A percentile compares a stretch with the other conserved stretches of the same genome.
Evolutionary conservation across 129 eudicot species (phyloP).

Genomic region (Calendula officinalis): DNA sequence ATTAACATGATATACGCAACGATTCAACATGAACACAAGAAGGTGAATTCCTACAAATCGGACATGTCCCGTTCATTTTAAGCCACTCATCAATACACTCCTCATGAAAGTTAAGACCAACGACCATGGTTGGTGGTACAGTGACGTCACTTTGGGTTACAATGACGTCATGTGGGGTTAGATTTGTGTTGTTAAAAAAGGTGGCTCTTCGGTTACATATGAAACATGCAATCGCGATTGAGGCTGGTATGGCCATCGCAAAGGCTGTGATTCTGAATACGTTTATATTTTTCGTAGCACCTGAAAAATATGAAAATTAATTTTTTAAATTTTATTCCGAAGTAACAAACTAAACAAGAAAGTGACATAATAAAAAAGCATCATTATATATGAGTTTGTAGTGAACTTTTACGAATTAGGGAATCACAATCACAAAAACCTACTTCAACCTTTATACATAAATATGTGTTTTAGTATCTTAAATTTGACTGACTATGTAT

Average conservation of each 20-base stretch:
- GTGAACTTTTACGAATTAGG: too few species aligned
- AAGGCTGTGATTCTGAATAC: constrained; percentile 51
- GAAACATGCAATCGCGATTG: constrained; percentile 36
- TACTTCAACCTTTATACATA: too few species aligned
- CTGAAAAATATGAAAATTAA: constrained; percentile 22
- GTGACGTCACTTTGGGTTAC: constrained; percentile 17
- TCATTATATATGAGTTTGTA: too few species aligned
- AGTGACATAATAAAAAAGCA: too few species aligned
- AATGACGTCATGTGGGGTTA: constrained; percentile 18
- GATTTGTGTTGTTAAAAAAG: constrained; percentile 3
- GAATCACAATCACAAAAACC: too few species aligned
- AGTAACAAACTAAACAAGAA: not conserved
- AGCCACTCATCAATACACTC: constrained; percentile 83
- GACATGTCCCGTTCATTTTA: constrained; percentile 60
- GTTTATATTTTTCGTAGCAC: constrained; percentile 15
- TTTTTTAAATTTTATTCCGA: not conserved
- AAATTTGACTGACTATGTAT: too few species aligned
- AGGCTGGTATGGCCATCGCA: constrained; percentile 49
- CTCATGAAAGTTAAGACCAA: constrained; percentile 70
- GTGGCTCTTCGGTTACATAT: constrained; percentile 26
- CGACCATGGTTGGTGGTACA: not conserved
- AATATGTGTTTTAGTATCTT: too few species aligned
- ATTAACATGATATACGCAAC: not conserved
- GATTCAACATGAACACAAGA: constrained; percentile 31
- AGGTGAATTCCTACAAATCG: constrained; percentile 61